Evolutionary conservation across 2,329 filamentous ascomycete species (phyloP), one percentile per base, ranked within the genome.

Genomic region (Aspergillus oerlinghausenensis): DNA sequence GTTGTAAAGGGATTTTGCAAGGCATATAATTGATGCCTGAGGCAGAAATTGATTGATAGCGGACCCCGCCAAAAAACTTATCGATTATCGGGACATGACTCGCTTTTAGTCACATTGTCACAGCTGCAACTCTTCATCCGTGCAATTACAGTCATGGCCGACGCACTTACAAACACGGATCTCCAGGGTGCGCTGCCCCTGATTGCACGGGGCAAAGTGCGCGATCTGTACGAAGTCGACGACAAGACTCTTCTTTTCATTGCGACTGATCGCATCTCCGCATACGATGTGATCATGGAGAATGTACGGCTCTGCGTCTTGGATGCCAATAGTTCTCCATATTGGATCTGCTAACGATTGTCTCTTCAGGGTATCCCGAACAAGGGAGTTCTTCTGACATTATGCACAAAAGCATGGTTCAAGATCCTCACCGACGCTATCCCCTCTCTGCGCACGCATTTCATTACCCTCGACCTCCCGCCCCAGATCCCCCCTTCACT

Each of bases 221-320:
- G 90, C 67, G 89, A 95, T 69, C 82, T 95, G 40, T 96, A 90
- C 73, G 80, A 84, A 59, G 78, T 95, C 54, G 84, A 90, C 70
- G 78, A 84, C 43, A 76, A 83, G 55, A 88, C 84, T 2, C 83
- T 96, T 4, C 86, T 96, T 55, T 93, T 96, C 70, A 86, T 92
- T 55, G 88, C 90, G 25, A 89, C 90, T 14, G 92, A 97, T 77
- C 88, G 94, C 64, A 94, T 97, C 73, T 96, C 91, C 25, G 94
- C 94, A 55, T 97, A 93, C 80, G 93, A 97, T 82, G 91, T 95
- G 65, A 85, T 96, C 65, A 86, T 96, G 81, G 78, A 84, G 67
- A 97, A 94, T 76, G 86, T 87, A 72, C 68, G 75, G 47, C 66
- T 79, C 79, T 61, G 78, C 83, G 32, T 47, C 19, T 25, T 14